Evolutionary conservation across 106 monocot species (phyloP).

Genomic region (Iris macrosiphon): DNA sequence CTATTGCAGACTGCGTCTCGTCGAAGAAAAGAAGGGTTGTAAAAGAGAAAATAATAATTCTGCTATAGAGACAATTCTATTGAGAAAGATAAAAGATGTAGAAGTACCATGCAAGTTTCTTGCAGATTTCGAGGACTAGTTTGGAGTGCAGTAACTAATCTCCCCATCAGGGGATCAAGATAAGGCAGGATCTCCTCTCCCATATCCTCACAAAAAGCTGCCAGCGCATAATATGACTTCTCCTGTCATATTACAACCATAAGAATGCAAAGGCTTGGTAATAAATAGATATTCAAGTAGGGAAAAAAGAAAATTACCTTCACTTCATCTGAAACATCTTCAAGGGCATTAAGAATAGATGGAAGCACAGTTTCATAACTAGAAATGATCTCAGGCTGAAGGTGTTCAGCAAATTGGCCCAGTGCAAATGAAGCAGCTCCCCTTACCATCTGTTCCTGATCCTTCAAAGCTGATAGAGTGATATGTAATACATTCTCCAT

Average conservation of each 20-base stretch:
- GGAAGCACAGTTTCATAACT: conserved; percentile 80
- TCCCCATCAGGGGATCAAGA: conserved; percentile 80
- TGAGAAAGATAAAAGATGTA: conserved; percentile 1
- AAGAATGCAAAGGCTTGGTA: background rate
- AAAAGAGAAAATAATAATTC: conserved; percentile 2
- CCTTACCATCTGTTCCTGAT: conserved; percentile 95
- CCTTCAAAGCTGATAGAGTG: conserved; percentile 80
- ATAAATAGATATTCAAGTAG: no score
- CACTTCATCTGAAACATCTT: conserved; percentile 97
- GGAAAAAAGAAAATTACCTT: conserved; percentile 63
- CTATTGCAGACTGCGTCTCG: conserved; percentile 59
- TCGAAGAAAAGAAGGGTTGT: background rate
- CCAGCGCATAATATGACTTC: conserved; percentile 98
- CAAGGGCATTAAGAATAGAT: conserved; percentile 79
- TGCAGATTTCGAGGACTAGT: conserved; percentile 80
- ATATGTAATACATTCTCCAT: conserved; percentile 73
- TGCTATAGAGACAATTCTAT: background rate
- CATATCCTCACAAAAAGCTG: conserved; percentile 99
- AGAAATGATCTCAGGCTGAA: conserved; percentile 91
- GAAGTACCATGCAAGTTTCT: conserved; percentile 95
- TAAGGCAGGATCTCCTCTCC: conserved; percentile 94
- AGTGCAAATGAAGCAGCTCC: conserved; percentile 98
- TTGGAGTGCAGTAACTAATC: conserved; percentile 69
- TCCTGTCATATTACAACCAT: conserved; percentile 44
- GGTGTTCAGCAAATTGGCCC: conserved; percentile 94